Base-by-base conservation (phyloP, 805 yeast species). In the Kuraishia piskuri region DNA sequence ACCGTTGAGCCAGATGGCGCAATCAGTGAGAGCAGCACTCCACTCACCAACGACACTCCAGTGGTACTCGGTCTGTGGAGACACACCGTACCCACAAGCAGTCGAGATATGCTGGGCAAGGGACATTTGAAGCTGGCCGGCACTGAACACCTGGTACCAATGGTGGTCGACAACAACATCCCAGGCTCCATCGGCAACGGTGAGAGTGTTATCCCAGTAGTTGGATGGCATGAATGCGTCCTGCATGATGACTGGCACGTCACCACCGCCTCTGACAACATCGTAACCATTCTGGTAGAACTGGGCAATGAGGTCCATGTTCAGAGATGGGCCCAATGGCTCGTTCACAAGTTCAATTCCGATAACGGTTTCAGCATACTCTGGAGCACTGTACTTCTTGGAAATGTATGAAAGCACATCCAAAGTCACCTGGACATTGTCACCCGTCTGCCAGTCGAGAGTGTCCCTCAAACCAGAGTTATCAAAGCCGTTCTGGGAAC, bases 401-500 rank as follows among this genome's bases (percentile, higher is more conserved):
- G 76, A 75, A 46, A 86, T 76, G 44, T 70, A 65, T 22, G 74
- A 61, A 64, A 85, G 70, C 1, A 79, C 79, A 17, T 76, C 68
- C 52, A 75, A 65, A 1, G 90, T 79, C 37, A 79, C 57, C 20
- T 75, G 67, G 45, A 75, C 69, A 55, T 82, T 76, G 49, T 68
- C 64, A 20, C 72, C 72, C 0, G 57, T 52, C 52, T 69, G 70
- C 81, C 87, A 90, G 2, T 67, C 68, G 50, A 74, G 63, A 1
- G 61, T 45, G 64, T 86, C 97, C 62, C 96, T 79, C 57, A 80
- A 71, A 24, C 98, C 98, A 8, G 96, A 88, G 73, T 91, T 91
- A 69, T 91, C 98, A 63, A 90, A 92, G 14, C 97, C 97, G 66
- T 91, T 91, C 68, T 91, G 98, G 22, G 96, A 87, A 22, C 97